Conservation (phyloP, 495 filamentous ascomycete genomes). For the Neurospora sp. region DNA sequence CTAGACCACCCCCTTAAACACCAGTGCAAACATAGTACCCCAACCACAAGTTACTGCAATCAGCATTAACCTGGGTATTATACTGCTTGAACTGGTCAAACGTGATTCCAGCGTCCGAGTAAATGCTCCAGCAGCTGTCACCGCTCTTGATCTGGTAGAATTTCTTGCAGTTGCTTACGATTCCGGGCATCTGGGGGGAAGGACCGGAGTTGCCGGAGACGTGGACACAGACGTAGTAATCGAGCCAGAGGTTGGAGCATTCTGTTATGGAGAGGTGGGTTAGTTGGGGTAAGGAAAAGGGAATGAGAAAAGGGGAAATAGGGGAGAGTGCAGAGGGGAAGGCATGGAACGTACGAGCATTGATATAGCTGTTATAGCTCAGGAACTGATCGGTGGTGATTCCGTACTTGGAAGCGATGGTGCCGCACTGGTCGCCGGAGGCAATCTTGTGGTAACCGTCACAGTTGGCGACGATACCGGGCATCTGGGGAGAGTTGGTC, state of each 20-base stretch:
- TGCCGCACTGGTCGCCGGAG: conserved; percentile 32
- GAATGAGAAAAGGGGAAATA: neutral
- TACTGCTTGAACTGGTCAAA: conserved; percentile 9
- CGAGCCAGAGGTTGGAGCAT: conserved; percentile 6
- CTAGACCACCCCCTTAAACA: neutral
- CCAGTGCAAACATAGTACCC: conserved; percentile 11
- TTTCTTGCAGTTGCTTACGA: neutral
- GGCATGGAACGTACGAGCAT: neutral
- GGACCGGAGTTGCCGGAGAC: neutral
- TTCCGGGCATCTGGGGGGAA: neutral
- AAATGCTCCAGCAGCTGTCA: conserved; percentile 6
- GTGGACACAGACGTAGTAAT: conserved; percentile 9
- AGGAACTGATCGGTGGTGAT: conserved; percentile 21
- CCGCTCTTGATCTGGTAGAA: neutral
- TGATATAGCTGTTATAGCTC: conserved; percentile 23
- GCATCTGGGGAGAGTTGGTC: conserved; percentile 28
- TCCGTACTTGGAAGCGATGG: conserved; percentile 20
- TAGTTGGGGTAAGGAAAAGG: neutral
- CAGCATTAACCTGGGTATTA: conserved; percentile 6
- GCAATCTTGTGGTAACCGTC: conserved; percentile 29
- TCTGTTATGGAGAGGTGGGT: neutral
- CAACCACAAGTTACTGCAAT: conserved; percentile 11
- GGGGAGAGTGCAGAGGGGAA: too few relatives aligned
- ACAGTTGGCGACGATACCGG: conserved; percentile 30
- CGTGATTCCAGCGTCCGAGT: conserved; percentile 6